phyloP scores from a whole-genome alignment of 345 rosid species.

The Gossypium sturtianum region DNA sequence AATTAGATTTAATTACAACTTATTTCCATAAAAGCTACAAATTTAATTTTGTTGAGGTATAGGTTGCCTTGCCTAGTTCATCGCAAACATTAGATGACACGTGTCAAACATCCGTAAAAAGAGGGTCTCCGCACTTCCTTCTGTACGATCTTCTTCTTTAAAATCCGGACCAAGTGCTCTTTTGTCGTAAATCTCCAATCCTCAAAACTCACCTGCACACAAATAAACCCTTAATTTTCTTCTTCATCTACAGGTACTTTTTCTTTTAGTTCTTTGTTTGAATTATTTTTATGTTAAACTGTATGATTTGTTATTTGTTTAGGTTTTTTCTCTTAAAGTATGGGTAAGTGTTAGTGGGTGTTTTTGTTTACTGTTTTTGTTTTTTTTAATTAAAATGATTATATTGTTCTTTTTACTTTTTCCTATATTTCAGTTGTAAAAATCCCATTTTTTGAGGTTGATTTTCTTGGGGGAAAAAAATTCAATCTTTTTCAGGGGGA shows the following conservation, averaged over 20 bases:
- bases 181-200: not conserved
- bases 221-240: not conserved
- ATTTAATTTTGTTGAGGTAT: not conserved
- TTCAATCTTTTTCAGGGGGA: not conserved
- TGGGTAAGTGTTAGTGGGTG: slow-evolving; percentile 1
- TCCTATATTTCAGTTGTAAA: not conserved
- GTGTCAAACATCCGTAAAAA: slow-evolving; percentile 4
- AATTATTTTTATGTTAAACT: not conserved
- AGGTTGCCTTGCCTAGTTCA: not conserved
- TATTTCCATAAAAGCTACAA: not conserved
- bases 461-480: slow-evolving; percentile 15
- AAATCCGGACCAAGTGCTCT: not conserved
- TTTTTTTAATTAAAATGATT: not conserved
- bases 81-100: not conserved
- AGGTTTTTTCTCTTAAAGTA: not conserved
- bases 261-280: not conserved
- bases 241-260: slow-evolving; percentile 15
- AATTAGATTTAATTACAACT: not conserved
- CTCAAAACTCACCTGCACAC: not conserved
- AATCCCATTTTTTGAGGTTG: slow-evolving; percentile 4
- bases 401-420: not conserved
- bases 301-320: not conserved
- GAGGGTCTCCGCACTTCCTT: not conserved
- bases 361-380: not conserved
- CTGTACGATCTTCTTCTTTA: not conserved